Percentiles rank a stretch among this genome's conserved stretches.
Evolutionary conservation across 2,329 filamentous ascomycete genomes (phyloP).

Genomic region (Aspergillus brasiliensis): DNA sequence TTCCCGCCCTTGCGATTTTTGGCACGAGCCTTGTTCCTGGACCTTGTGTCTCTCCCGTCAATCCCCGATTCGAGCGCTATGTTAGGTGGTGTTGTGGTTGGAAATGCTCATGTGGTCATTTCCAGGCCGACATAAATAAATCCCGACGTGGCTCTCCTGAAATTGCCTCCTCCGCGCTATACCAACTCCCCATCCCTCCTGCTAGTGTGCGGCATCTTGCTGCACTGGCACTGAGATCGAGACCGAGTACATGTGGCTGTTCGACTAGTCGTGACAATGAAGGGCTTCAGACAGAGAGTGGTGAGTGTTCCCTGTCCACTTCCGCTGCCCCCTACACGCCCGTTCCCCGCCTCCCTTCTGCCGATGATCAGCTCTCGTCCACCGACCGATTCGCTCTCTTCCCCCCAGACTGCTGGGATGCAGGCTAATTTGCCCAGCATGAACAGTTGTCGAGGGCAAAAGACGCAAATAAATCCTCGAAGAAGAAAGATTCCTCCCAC

Average conservation of each 20-base stretch:
- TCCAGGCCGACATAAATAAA: constrained; percentile 36
- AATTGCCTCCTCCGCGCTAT: constrained; percentile 22
- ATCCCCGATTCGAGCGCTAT: constrained; percentile 9
- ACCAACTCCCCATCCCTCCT: constrained; percentile 28
- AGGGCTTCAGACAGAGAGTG: constrained; percentile 96
- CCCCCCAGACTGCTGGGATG: constrained; percentile 12
- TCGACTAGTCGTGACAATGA: constrained; percentile 68
- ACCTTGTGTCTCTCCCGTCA: neutral
- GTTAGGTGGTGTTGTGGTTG: constrained; percentile 18
- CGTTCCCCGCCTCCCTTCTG: constrained; percentile 28
- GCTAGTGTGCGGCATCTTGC: constrained; percentile 38
- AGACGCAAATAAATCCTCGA: constrained; percentile 78
- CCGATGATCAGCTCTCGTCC: neutral
- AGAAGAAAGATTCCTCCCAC: constrained; percentile 62
- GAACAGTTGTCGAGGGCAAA: constrained; percentile 91
- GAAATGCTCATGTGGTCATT: constrained; percentile 32
- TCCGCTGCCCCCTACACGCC: constrained; percentile 9
- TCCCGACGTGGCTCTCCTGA: constrained; percentile 28
- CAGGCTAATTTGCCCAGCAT: constrained; percentile 53
- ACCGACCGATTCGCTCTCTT: constrained; percentile 21
- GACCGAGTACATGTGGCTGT: constrained; percentile 40
- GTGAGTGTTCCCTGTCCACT: constrained; percentile 60
- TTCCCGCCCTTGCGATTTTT: neutral
- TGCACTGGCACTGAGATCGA: constrained; percentile 37
- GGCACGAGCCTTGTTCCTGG: neutral